phyloP scores from a whole-genome alignment of 2,329 filamentous ascomycete species.

The Cladophialophora immunda region DNA sequence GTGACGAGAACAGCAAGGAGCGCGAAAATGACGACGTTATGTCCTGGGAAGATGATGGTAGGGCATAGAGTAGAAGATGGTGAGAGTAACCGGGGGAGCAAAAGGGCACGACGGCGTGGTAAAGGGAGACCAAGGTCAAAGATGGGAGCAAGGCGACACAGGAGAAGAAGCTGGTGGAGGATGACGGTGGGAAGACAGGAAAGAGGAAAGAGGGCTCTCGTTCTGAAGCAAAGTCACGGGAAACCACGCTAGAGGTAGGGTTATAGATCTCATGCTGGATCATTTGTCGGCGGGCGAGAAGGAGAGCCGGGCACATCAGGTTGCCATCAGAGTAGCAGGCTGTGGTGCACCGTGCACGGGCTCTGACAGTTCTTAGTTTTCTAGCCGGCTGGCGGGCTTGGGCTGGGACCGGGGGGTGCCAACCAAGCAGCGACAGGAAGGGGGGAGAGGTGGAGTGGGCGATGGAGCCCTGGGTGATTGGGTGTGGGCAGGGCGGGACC shows the following conservation, averaged over 20 bases:
- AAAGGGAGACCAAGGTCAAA: constrained; percentile 6
- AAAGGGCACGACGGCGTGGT: constrained; percentile 7
- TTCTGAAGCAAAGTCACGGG: constrained; percentile 24
- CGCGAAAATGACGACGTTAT: neutral
- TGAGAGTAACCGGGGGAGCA: neutral
- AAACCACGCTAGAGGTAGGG: constrained; percentile 22
- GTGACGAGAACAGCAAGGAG: neutral
- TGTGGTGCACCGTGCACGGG: constrained; percentile 16
- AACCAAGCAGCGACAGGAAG: constrained; percentile 13
- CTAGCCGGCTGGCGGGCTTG: constrained; percentile 13
- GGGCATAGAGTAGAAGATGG: neutral
- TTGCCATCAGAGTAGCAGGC: constrained; percentile 15
- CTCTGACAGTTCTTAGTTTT: constrained; percentile 16
- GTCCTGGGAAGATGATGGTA: neutral
- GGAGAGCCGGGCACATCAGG: constrained; percentile 22
- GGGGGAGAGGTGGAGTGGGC: neutral
- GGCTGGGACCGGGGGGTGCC: neutral
- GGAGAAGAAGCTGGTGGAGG: constrained; percentile 22
- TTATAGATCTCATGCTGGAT: constrained; percentile 25
- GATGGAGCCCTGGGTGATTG: constrained; percentile 18
- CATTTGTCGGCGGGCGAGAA: constrained; percentile 24
- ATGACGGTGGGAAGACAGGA: constrained; percentile 23
- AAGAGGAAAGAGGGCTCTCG: constrained; percentile 22
- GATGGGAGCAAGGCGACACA: constrained; percentile 5
- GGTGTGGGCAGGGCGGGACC: constrained; percentile 15